These are phyloP conservation scores for Xylaria sp. DNA, from an alignment of 2,329 filamentous ascomycete species.

Conservation along the genomic window DNA sequence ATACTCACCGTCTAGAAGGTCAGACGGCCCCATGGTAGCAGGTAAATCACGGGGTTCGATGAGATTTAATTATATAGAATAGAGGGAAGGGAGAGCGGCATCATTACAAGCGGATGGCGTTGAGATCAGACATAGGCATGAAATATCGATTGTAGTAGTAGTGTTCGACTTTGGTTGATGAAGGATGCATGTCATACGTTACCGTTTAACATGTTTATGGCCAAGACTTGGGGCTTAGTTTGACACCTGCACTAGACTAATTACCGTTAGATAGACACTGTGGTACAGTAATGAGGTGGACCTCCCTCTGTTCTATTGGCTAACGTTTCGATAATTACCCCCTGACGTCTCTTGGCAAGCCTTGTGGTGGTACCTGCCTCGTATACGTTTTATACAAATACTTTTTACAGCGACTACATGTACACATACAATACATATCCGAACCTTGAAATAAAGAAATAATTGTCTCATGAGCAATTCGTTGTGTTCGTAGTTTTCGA, in stretches of 20 bases:
- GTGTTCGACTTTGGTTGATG: not conserved
- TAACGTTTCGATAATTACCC: not conserved
- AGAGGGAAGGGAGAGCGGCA: constrained; percentile 10
- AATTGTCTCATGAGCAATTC: not conserved
- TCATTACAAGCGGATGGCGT: constrained; percentile 10
- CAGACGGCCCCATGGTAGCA: constrained; percentile 20
- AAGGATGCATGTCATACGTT: constrained; percentile 8
- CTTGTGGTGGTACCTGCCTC: not conserved
- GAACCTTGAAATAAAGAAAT: not conserved
- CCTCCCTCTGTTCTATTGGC: not conserved
- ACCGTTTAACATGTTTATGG: not conserved
- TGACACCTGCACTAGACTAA: not conserved
- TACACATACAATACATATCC: too few species aligned
- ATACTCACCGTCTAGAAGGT: constrained; percentile 26
- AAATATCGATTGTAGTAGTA: not conserved
- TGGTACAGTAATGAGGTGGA: constrained; percentile 5
- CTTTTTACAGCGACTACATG: not conserved
- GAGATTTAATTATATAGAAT: not conserved
- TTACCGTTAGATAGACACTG: not conserved
- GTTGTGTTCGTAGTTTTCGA: not conserved
- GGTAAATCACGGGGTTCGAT: not conserved
- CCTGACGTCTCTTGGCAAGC: not conserved
- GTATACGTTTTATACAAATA: not conserved
- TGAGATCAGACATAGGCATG: not conserved
- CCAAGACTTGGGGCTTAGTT: not conserved